Evolutionary conservation across 1,139 yeast species (phyloP), one percentile per base, ranked within the genome.

Genomic region (Zhuliangozyma blackwelliae): DNA sequence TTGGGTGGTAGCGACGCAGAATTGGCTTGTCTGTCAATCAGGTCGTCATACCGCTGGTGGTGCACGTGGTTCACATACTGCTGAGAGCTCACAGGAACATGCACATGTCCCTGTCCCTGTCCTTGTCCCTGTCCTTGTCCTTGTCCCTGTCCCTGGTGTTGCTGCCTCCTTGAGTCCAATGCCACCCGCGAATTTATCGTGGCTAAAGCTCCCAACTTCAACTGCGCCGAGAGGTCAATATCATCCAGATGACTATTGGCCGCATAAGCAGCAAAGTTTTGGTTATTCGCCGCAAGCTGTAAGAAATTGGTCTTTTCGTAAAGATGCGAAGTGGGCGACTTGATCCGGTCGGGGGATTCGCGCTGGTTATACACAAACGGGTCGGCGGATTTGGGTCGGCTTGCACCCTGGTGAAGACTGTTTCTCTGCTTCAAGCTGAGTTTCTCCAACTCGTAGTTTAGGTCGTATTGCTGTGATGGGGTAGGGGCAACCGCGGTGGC

Each of bases 181-280:
- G 79, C 81, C 19, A 75, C 79, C 36, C 86, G 59, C 10, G 76
- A 75, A 48, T 78, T 77, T 40, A 79, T 79, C 5, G 86, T 79
- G 13, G 81, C 75, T 43, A 79, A 63, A 1, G 85, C 84, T 20
- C 82, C 81, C 44, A 80, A 58, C 53, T 79, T 79, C 46, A 75
- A 57, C 29, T 72, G 70, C 7, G 56, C 48, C 28, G 70, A 72
- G 28, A 53, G 46, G 23, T 22, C 23, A 22, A 44, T 75, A 19
- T 57, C 61, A 35, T 57, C 61, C 21, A 38, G 44, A 34, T 36
- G 37, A 23, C 25, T 36, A 3, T 21, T 19, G 21, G 22, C 21
- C 10, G 23, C 25, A 33, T 31, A 22, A 7, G 36, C 20, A 10
- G 36, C 20, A 21, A 22, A 46, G 19, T 31, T 40, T 12, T 58